phyloP scores from a whole-genome alignment of 805 yeast species.

The Ogataea methanolica region DNA sequence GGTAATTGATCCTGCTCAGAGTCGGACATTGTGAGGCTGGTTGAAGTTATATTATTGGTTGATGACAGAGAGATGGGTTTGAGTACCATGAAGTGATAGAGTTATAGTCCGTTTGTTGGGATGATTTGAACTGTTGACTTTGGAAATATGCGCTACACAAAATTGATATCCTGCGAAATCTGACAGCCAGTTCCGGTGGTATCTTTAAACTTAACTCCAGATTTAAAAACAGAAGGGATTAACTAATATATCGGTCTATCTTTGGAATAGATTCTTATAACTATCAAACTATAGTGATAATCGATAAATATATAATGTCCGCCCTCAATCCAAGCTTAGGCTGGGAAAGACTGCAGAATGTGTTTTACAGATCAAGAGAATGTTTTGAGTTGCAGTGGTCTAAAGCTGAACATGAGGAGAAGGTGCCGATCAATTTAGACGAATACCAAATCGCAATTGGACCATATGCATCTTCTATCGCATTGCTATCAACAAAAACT shows the following conservation, averaged over 20 bases:
- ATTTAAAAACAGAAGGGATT: too few species aligned
- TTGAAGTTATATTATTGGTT: neutral
- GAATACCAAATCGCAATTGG: constrained; percentile 47
- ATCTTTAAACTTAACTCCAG: too few species aligned
- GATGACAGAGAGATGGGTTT: neutral
- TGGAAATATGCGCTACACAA: too few species aligned
- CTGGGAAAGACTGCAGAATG: constrained; percentile 79
- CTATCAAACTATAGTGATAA: too few species aligned
- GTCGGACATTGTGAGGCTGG: constrained; percentile 17
- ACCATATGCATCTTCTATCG: constrained; percentile 51
- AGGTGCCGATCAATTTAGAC: constrained; percentile 25
- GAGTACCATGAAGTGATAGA: neutral
- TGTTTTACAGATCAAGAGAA: constrained; percentile 58
- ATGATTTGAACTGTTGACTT: neutral
- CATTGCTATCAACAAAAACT: constrained; percentile 35
- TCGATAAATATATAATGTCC: constrained; percentile 14
- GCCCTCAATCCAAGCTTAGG: constrained; percentile 29
- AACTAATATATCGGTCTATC: too few species aligned
- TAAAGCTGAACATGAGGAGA: constrained; percentile 23
- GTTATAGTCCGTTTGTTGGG: neutral
- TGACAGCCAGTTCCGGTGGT: too few species aligned
- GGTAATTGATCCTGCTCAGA: constrained; percentile 15
- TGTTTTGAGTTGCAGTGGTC: constrained; percentile 54
- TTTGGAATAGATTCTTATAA: too few species aligned
- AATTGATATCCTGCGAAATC: too few species aligned